Evolutionary conservation across 352 stramenopile genomes (phyloP), one percentile per base, ranked within the genome.

Genomic region (Hyaloperonospora arabidopsidis): DNA sequence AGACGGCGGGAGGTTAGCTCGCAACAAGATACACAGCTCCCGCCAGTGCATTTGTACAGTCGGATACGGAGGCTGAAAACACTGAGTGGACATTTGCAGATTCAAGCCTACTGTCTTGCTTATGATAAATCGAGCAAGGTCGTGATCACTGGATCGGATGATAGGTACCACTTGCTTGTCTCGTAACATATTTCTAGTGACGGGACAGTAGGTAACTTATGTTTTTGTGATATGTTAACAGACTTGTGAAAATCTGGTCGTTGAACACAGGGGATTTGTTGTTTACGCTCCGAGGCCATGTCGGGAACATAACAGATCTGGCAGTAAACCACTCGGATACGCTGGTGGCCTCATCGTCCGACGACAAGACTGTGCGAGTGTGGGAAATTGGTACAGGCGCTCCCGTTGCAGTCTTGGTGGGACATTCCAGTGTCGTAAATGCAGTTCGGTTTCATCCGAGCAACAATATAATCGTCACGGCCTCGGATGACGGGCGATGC

Each of bases 231-330:
- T 57, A 4, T 34, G 8, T 36, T 23, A 21, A 15, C 55, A 95
- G 90, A 46, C 70, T 99, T 13, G 89, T 98, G 25, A 98, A 98
- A 67, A 84, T 99, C 28, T 99, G 97, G 87, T 96, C 86, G 48
- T 63, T 97, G 25, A 71, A 66, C 21, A 94, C 86, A 5, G 86
- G 86, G 6, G 76, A 93, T 41, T 63, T 95, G 0, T 48, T 83
- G 5, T 90, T 91, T 49, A 93, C 86, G 14, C 62, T 94, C 6
- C 84, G 85, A 43, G 86, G 82, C 5, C 86, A 95, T 47, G 81
- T 93, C 2, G 85, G 84, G 7, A 94, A 94, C 57, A 94, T 95
- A 59, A 94, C 84, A 10, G 86, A 95, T 63, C 50, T 95, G n/a
- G 82, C 84, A 5, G 85, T 95, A 23, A 91, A 95, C 70, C 65